Percentiles rank a stretch among this genome's conserved stretches.
Evolutionary conservation across 345 rosid species (phyloP).

Genomic region (Microcos paniculata): DNA sequence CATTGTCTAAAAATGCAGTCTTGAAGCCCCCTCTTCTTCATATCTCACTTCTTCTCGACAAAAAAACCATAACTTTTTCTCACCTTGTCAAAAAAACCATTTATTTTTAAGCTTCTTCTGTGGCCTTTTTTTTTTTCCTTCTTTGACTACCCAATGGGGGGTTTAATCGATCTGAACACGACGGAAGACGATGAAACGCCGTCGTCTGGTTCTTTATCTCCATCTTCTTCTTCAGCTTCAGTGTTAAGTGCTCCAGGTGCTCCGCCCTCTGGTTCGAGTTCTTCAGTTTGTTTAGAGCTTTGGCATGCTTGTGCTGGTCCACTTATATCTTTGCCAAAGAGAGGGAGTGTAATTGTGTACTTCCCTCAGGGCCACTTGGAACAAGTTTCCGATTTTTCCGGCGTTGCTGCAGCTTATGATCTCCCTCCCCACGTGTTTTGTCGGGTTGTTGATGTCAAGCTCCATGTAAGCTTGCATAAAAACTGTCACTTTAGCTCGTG

Average conservation of each 20-base stretch:
- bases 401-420: conserved; percentile 47
- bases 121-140: no score
- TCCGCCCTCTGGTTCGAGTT: conserved; percentile 34
- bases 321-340: conserved; percentile 80
- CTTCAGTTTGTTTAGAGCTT: conserved; percentile 78
- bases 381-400: conserved; percentile 67
- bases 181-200: conserved; percentile 84
- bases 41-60: not conserved
- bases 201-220: conserved; percentile 60
- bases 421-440: conserved; percentile 81
- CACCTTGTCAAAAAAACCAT: not conserved
- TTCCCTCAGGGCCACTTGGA: conserved; percentile 96
- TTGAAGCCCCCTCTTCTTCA: conserved; percentile 32
- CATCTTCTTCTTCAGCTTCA: conserved; percentile 62
- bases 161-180: conserved; percentile 93
- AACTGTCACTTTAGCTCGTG: not conserved
- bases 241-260: conserved; percentile 40
- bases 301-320: conserved; percentile 99
- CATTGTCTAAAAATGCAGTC: conserved; percentile 29
- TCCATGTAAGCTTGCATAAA: conserved; percentile 54
- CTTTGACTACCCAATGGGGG: conserved; percentile 47
- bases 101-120: not conserved
- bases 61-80: not conserved
- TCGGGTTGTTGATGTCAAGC: conserved; percentile 93
- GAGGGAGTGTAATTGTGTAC: conserved; percentile 78